phyloP scores from a whole-genome alignment of 2,329 filamentous ascomycete genomes.

The Chaetoscypha palmicola region DNA sequence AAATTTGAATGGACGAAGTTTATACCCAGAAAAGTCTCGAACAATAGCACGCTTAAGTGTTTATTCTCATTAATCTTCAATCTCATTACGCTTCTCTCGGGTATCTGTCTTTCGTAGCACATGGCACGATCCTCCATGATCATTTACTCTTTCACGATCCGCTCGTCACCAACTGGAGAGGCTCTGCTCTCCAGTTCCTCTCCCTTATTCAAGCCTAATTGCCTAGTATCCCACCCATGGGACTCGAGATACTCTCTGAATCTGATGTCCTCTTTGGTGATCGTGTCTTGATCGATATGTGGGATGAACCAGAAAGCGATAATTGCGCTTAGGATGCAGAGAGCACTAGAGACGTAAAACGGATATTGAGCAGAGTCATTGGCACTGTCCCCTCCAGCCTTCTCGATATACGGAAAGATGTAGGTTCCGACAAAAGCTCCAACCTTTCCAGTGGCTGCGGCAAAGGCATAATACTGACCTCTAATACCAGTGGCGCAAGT shows the following conservation, averaged over 20 bases:
- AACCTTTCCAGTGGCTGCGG: constrained; percentile 67
- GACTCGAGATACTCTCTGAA: constrained; percentile 67
- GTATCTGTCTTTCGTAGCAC: not conserved
- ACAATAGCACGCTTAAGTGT: no score
- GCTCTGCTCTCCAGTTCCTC: constrained; percentile 5
- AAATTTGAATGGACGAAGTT: no score
- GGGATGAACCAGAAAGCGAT: constrained; percentile 64
- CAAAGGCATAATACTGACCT: constrained; percentile 68
- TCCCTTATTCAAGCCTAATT: constrained; percentile 5
- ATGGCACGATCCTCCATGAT: not conserved
- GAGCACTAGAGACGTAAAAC: constrained; percentile 73
- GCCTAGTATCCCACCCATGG: constrained; percentile 7
- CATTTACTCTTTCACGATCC: not conserved
- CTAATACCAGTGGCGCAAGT: constrained; percentile 83
- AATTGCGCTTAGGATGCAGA: constrained; percentile 69
- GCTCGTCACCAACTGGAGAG: not conserved
- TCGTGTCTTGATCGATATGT: constrained; percentile 77
- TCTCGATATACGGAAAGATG: constrained; percentile 65
- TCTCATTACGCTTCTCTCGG: no score
- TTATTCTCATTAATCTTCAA: no score
- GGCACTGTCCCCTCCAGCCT: constrained; percentile 35
- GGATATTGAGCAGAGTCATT: constrained; percentile 70
- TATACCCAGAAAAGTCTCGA: no score
- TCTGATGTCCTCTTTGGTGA: constrained; percentile 65
- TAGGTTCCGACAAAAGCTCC: constrained; percentile 82